Evolutionary conservation across 2,329 filamentous ascomycete species (phyloP), one percentile per base, ranked within the genome.

Genomic region (Verticillium zaregamsianum): DNA sequence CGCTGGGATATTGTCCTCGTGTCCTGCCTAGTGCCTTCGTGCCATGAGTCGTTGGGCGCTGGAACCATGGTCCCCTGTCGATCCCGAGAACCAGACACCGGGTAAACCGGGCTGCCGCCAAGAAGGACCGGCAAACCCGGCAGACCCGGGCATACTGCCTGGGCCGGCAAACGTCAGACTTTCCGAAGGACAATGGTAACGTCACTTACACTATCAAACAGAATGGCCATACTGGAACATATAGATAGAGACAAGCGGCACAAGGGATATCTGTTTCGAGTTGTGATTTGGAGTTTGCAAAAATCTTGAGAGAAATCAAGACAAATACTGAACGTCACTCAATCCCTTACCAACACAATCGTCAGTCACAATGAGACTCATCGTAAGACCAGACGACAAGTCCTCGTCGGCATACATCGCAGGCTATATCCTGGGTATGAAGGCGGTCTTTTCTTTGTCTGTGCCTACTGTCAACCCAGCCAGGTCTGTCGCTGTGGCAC

Each of bases 391-490:
- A 69, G 81, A 89, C 67, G 81, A 85, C 64, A 76, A 80, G 61
- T 76, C 80, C 60, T 88, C 87, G 56, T 88, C 88, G 60, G 79
- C 83, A 68, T 91, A 90, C 72, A 86, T 91, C 64, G 88, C 89
- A 61, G 84, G 90, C 71, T 91, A 92, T 75, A 88, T 92, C 65
- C 83, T 91, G 75, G 87, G 88, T 68, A 85, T n/a, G 64, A 14
- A 7, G 7, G 14, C 14, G 0, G 14, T 56, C 3, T 28, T 1
- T 11, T 2, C 4, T 6, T 15, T 2, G 2, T n/a, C 11, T 7
- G 9, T 8, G 2, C 33, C 12, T 5, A 11, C 14, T 57, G 59
- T 20, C 54, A 11, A 37, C 14, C 4, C 82, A 90, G 62, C 15
- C 57, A 17, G n/a, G 15, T 25, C n/a, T 0, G 17, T 58, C 5